Evolutionary conservation across 148 eudicot species (phyloP).

Genomic region (Rhododendron mucronatum): DNA sequence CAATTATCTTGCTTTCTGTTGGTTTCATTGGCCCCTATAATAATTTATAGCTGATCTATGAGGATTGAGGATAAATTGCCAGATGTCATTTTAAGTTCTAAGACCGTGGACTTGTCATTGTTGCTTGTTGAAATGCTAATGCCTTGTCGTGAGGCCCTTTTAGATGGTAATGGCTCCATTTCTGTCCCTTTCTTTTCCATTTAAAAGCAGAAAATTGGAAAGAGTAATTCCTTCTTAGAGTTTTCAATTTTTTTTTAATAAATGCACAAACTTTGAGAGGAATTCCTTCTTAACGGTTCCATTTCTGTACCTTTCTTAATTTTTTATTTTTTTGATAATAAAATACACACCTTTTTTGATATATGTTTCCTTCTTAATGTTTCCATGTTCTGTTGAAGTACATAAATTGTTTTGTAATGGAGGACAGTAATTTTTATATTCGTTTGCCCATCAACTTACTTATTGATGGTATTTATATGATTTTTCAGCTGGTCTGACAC

Average conservation of each 20-base stretch:
- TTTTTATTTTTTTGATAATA: too few relatives aligned
- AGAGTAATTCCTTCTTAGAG: not conserved
- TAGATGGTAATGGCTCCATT: not conserved
- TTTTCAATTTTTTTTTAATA: too few relatives aligned
- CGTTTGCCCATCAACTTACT: not conserved
- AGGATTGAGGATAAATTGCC: not conserved
- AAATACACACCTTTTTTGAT: too few relatives aligned
- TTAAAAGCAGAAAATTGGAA: not conserved
- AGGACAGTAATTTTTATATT: not conserved
- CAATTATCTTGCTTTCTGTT: not conserved
- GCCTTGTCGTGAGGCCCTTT: not conserved
- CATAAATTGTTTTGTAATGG: not conserved
- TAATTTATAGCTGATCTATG: not conserved
- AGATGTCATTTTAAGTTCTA: not conserved
- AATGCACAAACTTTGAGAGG: not conserved
- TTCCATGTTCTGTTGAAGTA: not conserved
- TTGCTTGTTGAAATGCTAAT: not conserved
- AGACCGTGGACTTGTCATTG: not conserved
- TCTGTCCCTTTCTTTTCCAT: not conserved
- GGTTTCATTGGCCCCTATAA: not conserved
- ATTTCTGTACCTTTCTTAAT: not conserved
- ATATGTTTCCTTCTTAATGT: not conserved
- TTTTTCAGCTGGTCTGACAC: constrained; percentile 40
- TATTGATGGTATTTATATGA: not conserved
- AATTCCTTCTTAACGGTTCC: not conserved